A percentile compares a stretch with the other conserved stretches of the same genome.
These are phyloP conservation scores for Cardamine chenopodiifolia DNA, from an alignment of 345 rosid species.

Conservation along the genomic window DNA sequence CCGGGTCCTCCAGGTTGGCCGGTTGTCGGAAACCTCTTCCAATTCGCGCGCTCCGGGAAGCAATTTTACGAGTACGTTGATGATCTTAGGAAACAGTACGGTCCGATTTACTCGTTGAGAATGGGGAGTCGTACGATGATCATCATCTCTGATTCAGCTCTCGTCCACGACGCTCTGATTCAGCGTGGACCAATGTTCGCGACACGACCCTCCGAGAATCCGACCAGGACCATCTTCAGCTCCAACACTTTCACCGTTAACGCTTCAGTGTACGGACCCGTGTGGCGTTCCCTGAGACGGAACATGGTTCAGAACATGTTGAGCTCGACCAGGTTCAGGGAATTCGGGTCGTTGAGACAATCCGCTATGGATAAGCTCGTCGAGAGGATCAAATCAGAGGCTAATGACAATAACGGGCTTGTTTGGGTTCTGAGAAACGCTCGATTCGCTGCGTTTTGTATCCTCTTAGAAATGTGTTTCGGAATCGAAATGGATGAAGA, in stretches of 20 bases:
- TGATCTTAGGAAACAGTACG: conserved; percentile 55
- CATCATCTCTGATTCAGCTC: conserved; percentile 58
- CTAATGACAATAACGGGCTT: conserved; percentile 50
- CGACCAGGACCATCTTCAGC: conserved; percentile 81
- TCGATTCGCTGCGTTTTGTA: conserved; percentile 75
- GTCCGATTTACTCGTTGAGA: conserved; percentile 68
- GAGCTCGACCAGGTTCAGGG: conserved; percentile 64
- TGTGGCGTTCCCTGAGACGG: conserved; percentile 81
- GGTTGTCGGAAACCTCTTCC: conserved; percentile 86
- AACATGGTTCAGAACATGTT: conserved; percentile 98
- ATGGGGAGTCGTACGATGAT: conserved; percentile 90
- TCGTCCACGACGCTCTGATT: conserved; percentile 80
- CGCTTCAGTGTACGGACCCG: conserved; percentile 78
- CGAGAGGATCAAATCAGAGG: conserved; percentile 54
- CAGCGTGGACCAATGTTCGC: conserved; percentile 66
- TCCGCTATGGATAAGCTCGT: conserved; percentile 70
- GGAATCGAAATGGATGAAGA: conserved; percentile 87
- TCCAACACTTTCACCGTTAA: conserved; percentile 91
- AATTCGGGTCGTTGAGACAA: conserved; percentile 55
- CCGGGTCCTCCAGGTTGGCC: conserved; percentile 97
- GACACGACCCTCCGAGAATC: conserved; percentile 74
- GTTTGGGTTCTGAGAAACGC: conserved; percentile 78
- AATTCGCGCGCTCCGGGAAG: conserved; percentile 67
- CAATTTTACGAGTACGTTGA: conserved; percentile 64
- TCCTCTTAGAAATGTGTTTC: conserved; percentile 76